Conservation (phyloP, 2,329 filamentous ascomycete genomes). For the Sarocladiaceae sp. region DNA sequence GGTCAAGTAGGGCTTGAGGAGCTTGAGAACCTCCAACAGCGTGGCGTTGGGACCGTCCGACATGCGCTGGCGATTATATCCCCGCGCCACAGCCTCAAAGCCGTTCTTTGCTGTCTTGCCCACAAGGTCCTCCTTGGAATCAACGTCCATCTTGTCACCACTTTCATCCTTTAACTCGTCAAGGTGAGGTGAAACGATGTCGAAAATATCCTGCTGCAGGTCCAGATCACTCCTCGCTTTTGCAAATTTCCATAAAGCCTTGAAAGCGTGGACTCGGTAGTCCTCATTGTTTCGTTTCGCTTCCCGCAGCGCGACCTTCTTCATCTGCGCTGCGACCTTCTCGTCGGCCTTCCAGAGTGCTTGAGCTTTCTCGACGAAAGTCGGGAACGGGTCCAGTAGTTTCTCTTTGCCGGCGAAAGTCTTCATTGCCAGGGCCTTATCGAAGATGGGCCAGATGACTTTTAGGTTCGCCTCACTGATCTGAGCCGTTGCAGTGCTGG, state of each 20-base stretch:
- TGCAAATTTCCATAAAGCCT: conserved; percentile 66
- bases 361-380: conserved; percentile 63
- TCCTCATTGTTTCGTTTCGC: conserved; percentile 84
- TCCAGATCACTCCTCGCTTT: conserved; percentile 61
- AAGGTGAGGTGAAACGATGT: conserved; percentile 57
- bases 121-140: conserved; percentile 41
- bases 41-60: conserved; percentile 28
- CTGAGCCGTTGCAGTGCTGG: conserved; percentile 48
- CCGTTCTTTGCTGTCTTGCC: conserved; percentile 41
- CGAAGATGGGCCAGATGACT: conserved; percentile 73
- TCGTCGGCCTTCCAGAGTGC: conserved; percentile 49
- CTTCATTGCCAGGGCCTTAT: conserved; percentile 77
- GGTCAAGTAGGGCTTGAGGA: conserved; percentile 34
- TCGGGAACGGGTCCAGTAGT: conserved; percentile 71
- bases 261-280: conserved; percentile 72
- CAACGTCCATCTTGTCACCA: conserved; percentile 61
- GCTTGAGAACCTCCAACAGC: conserved; percentile 32
- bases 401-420: conserved; percentile 90
- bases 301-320: conserved; percentile 78
- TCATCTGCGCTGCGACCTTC: conserved; percentile 56
- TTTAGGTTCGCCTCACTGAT: conserved; percentile 55
- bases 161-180: conserved; percentile 47
- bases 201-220: conserved; percentile 59
- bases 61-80: conserved; percentile 39
- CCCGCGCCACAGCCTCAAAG: conserved; percentile 42